A percentile compares a stretch with the other conserved stretches of the same genome.
Evolutionary conservation across 768 basidiomycete species (phyloP).

Genomic region (Dentipellis fragilis): DNA sequence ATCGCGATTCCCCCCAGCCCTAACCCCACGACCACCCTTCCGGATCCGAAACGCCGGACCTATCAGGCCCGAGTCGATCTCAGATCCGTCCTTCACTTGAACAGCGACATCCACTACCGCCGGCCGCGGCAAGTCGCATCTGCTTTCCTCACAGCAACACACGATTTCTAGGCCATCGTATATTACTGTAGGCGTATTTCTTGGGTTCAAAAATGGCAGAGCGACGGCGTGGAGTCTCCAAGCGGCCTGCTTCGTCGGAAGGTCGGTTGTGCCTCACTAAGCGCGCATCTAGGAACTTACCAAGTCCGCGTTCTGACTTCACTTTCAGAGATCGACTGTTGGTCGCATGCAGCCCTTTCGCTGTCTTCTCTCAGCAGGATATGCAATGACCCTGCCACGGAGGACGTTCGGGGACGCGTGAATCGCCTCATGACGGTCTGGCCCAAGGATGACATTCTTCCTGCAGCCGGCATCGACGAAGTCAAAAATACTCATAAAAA

Average conservation of each 20-base stretch:
- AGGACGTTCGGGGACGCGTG: conserved; percentile 59
- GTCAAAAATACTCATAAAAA: conserved; percentile 57
- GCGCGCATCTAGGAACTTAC: conserved; percentile 2
- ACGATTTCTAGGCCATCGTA: too few relatives aligned
- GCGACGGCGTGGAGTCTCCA: conserved; percentile 48
- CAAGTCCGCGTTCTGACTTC: conserved; percentile 6
- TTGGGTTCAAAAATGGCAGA: conserved; percentile 34
- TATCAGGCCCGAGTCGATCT: too few relatives aligned
- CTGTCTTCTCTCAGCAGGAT: conserved; percentile 44
- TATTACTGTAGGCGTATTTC: too few relatives aligned
- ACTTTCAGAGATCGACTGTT: conserved; percentile 58
- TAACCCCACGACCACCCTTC: too few relatives aligned
- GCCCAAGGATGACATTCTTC: conserved; percentile 61
- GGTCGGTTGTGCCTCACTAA: conserved; percentile 32
- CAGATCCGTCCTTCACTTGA: too few relatives aligned
- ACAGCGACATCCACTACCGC: too few relatives aligned
- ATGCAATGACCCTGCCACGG: conserved; percentile 37
- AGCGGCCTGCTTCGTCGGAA: conserved; percentile 68
- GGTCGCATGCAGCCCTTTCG: conserved; percentile 58
- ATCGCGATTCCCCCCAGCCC: too few relatives aligned
- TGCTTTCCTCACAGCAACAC: too few relatives aligned
- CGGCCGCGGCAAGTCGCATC: too few relatives aligned
- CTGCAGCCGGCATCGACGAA: conserved; percentile 56
- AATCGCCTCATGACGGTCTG: conserved; percentile 64
- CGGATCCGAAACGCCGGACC: too few relatives aligned